Conservation (phyloP, 331 rosid species). For the Quercus tomentella region DNA sequence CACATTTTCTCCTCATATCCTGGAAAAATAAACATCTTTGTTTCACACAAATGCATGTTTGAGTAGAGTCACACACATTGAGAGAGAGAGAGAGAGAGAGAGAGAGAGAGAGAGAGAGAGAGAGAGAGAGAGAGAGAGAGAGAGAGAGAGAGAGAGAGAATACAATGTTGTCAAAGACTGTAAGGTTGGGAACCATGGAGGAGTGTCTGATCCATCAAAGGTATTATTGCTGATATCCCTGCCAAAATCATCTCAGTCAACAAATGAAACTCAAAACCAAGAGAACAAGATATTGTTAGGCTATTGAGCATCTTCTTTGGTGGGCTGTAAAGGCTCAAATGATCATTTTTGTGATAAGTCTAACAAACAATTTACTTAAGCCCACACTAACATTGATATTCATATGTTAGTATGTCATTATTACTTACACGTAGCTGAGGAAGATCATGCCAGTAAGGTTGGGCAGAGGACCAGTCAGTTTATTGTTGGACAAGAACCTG, state of each 20-base stretch:
- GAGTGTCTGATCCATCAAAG: conserved; percentile 48
- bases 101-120: conserved; percentile 2
- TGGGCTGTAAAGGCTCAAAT: no score
- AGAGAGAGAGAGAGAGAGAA: conserved; percentile 10
- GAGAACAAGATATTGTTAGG: no score
- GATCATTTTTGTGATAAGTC: no score
- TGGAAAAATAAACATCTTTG: background rate
- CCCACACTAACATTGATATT: no score
- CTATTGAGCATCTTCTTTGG: no score
- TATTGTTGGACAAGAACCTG: no score
- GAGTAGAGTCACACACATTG: background rate
- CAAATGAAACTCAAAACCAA: background rate
- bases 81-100: background rate
- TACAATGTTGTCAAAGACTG: conserved; percentile 59
- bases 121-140: conserved; percentile 5
- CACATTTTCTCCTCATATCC: no score
- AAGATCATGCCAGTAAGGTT: no score
- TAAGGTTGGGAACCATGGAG: conserved; percentile 46
- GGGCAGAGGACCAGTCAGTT: no score
- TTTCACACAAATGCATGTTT: background rate
- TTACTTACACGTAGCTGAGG: no score
- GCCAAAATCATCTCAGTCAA: conserved; percentile 22
- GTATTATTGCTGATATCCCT: conserved; percentile 72
- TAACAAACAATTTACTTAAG: no score
- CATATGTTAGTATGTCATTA: no score